These are phyloP conservation scores for Ruellia speciosa DNA, from an alignment of 305 asterid species.

Conservation along the genomic window DNA sequence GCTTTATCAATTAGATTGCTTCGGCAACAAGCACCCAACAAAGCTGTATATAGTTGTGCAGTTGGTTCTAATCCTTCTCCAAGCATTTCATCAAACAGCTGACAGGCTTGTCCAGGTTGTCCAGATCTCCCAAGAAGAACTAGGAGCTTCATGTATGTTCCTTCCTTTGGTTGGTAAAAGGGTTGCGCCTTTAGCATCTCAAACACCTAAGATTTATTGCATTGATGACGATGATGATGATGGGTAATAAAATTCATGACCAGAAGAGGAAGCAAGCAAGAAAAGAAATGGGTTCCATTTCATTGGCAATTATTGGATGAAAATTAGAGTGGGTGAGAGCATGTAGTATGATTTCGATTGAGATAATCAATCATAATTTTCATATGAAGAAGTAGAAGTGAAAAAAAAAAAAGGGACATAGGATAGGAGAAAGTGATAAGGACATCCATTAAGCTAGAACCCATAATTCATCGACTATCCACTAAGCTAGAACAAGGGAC, in stretches of 20 bases:
- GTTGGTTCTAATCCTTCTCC: conserved; percentile 69
- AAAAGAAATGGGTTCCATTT: no score
- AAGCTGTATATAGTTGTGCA: conserved; percentile 61
- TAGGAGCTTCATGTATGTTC: conserved; percentile 75
- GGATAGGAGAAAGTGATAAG: background rate
- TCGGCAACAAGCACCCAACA: conserved; percentile 70
- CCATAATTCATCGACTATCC: no score
- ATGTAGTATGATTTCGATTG: no score
- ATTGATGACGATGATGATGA: background rate
- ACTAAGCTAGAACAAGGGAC: background rate
- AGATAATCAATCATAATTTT: no score
- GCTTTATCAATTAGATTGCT: conserved; percentile 68
- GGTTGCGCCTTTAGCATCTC: conserved; percentile 76
- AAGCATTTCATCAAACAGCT: conserved; percentile 72
- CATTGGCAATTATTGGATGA: no score
- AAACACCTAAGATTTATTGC: conserved; percentile 43
- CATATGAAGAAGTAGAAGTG: no score
- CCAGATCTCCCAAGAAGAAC: conserved; percentile 87
- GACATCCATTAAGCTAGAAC: background rate
- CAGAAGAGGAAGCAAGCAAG: background rate
- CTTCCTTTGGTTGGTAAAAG: conserved; percentile 78
- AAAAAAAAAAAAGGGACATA: no score
- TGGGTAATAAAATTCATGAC: background rate
- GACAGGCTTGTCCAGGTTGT: conserved; percentile 70
- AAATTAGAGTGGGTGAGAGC: no score